These are phyloP conservation scores for Polyplosphaeria fusca DNA, from an alignment of 495 filamentous ascomycete genomes.

Conservation along the genomic window DNA sequence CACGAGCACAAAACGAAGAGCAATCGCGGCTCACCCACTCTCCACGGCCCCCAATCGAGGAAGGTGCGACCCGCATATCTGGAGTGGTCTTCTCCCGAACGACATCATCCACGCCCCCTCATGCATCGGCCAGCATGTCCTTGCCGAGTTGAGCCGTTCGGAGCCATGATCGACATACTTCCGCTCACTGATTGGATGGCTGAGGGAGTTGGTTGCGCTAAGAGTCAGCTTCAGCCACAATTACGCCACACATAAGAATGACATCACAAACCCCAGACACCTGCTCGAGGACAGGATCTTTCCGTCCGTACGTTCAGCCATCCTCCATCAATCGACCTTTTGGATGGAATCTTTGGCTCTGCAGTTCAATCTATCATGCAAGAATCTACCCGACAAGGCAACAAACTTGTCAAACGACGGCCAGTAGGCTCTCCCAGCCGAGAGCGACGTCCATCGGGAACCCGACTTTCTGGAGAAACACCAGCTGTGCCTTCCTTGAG, in stretches of 20 bases:
- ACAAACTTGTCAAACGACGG: conserved; percentile 29
- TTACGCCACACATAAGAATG: background rate
- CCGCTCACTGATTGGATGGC: background rate
- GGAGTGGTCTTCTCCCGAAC: background rate
- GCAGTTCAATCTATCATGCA: background rate
- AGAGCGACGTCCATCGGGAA: conserved; percentile 6
- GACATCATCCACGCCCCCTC: background rate
- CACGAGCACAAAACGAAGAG: background rate
- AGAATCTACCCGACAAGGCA: conserved; percentile 2
- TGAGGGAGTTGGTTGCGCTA: background rate
- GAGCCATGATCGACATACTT: background rate
- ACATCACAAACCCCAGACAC: conserved; percentile 15
- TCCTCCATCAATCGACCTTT: conserved; percentile 3
- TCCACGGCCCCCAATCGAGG: background rate
- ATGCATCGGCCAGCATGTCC: background rate
- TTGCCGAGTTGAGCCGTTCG: background rate
- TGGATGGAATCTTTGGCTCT: background rate
- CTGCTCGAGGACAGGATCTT: conserved; percentile 2
- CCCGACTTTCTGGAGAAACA: conserved; percentile 4
- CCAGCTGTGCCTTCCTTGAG: conserved; percentile 19
- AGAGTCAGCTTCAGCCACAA: background rate
- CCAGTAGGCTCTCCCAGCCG: conserved; percentile 11
- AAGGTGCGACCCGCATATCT: background rate
- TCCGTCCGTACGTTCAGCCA: background rate
- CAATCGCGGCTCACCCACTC: background rate